Base-by-base conservation (phyloP, 495 filamentous ascomycete genomes). In the Xylaria venustula region DNA sequence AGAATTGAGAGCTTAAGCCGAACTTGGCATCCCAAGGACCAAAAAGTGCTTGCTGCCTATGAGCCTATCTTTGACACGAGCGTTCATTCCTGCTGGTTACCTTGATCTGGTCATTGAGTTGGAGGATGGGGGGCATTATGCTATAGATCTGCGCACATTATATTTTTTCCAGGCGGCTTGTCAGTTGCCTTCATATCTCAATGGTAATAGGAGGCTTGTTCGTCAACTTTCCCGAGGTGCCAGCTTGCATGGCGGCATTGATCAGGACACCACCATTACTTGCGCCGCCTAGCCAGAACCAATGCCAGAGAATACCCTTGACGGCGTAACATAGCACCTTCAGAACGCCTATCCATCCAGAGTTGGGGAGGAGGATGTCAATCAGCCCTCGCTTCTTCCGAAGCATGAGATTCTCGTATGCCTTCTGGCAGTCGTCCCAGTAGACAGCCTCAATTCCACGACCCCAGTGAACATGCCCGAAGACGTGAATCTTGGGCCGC, bases 381-480 rank as follows among this genome's bases (percentile, higher is more conserved):
- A 86, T 52, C 5, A 82, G 64, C 0, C 86, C 83, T 3, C 69
- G 70, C 14, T 69, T 75, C 55, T 74, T 82, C 34, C 80, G 68
- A 5, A 72, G 71, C 77, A 84, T 81, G 11, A 91, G 74, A 34
- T 80, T 73, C 72, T 93, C 90, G 81, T 90, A 93, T 0, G 83
- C 80, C 23, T 65, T 73, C 68, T 96, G 90, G 50, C 83, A 87
- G 47, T 89, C 81, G 70, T 95, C 91, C 85, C 87, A 96, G 75
- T 86, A 92, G 1, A 90, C 77, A 2, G 84, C 76, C 66, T 93
- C 86, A 22, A 74, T 70, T 7, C 87, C 87, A 56, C 81, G 72
- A n/a, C 82, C 85, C 59, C 77, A 86, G 73, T 98, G 94, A 25
- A 95, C 81, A 70, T 98, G 94, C 5, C 93, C 93, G 73, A 95